phyloP scores from a whole-genome alignment of 495 filamentous ascomycete species.

The Aspergillus olivimuriae region DNA sequence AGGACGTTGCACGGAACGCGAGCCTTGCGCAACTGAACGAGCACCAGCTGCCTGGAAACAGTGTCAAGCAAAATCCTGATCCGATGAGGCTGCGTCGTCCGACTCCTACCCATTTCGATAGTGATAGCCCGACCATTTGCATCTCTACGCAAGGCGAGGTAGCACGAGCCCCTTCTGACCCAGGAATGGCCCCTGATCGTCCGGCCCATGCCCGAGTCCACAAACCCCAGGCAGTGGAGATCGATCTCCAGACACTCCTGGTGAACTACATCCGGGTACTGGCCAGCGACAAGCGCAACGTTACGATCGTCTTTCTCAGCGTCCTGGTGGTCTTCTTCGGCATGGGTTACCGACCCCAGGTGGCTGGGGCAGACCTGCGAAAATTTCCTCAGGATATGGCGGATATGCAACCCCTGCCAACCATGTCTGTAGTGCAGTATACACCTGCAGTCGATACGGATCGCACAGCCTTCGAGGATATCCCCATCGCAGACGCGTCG shows the following conservation, averaged over 20 bases:
- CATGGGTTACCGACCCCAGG: conserved; percentile 15
- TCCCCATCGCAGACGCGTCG: no score
- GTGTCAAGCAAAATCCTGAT: no score
- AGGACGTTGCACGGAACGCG: conserved; percentile 9
- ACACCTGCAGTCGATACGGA: neutral
- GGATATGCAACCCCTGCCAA: conserved; percentile 1
- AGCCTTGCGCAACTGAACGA: conserved; percentile 11
- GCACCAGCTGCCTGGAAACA: conserved; percentile 10
- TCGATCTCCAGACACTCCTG: conserved; percentile 53
- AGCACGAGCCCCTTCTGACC: no score
- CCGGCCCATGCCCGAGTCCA: no score
- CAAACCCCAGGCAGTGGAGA: no score
- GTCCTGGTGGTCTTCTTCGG: conserved; percentile 53
- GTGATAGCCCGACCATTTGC: no score
- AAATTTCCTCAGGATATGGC: conserved; percentile 14
- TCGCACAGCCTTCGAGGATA: no score
- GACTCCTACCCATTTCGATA: no score
- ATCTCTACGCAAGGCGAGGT: no score
- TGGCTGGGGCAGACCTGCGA: conserved; percentile 7
- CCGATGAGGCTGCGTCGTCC: no score
- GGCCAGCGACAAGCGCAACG: conserved; percentile 63
- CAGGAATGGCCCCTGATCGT: no score
- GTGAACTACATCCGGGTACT: conserved; percentile 62
- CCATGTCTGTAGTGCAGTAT: conserved; percentile 5
- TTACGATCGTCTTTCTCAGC: conserved; percentile 58